Conservation (phyloP, 331 rosid genomes). For the Phaseolus coccineus region DNA sequence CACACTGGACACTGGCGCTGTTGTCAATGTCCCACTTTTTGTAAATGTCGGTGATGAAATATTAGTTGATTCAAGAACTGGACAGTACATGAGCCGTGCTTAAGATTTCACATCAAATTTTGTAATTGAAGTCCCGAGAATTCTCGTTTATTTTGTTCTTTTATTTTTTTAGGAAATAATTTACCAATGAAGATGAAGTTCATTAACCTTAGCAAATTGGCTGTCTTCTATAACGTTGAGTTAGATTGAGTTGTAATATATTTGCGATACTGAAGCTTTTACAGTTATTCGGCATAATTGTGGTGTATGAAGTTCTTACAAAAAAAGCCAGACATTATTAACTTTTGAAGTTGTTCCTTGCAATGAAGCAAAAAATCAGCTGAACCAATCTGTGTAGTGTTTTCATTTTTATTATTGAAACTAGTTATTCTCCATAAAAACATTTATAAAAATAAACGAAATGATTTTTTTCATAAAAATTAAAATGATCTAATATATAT, state of each 20-base stretch:
- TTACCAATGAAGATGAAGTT: conserved; percentile 33
- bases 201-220: conserved; percentile 39
- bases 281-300: conserved; percentile 23
- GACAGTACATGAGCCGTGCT: conserved; percentile 92
- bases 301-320: neutral
- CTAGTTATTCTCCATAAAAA: neutral
- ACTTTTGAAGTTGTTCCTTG: neutral
- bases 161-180: neutral
- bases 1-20: conserved; percentile 88
- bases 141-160: conserved; percentile 28
- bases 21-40: conserved; percentile 87
- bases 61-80: conserved; percentile 86
- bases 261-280: conserved; percentile 20
- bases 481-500: too few species aligned
- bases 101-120: conserved; percentile 51
- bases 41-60: conserved; percentile 77
- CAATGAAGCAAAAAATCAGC: neutral
- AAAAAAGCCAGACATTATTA: neutral
- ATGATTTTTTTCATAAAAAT: too few species aligned
- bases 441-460: too few species aligned
- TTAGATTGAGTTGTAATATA: conserved; percentile 34
- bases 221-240: conserved; percentile 15
- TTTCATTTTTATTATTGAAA: neutral
- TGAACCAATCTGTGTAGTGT: neutral
- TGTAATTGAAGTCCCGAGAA: conserved; percentile 18